Percentiles rank a stretch among this genome's conserved stretches.
Conservation (phyloP, 108 stramenopile genomes). For the Cylindrotheca fusiformis region DNA sequence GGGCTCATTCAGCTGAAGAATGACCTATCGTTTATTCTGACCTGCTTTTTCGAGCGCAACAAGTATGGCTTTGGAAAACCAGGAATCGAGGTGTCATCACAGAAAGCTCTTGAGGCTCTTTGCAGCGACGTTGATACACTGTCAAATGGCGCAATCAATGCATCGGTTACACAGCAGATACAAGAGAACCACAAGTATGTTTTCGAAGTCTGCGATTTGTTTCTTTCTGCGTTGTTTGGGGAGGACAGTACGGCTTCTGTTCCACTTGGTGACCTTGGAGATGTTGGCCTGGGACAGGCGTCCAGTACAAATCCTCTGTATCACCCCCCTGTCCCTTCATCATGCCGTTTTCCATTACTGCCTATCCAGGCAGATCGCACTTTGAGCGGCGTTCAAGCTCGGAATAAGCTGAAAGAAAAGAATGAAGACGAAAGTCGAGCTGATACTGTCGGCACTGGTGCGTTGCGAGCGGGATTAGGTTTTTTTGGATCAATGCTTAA, state of each 20-base stretch:
- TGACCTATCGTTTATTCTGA: slow-evolving; percentile 31
- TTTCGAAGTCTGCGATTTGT: slow-evolving; percentile 63
- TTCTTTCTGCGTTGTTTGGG: slow-evolving; percentile 72
- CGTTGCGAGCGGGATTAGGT: slow-evolving; percentile 64
- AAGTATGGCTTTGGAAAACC: slow-evolving; percentile 21
- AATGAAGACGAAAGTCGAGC: slow-evolving; percentile 25
- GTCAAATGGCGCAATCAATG: slow-evolving; percentile 12
- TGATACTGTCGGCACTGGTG: slow-evolving; percentile 51
- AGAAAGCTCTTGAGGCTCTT: slow-evolving; percentile 11
- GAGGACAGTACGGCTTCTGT: slow-evolving; percentile 32
- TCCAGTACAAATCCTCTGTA: slow-evolving; percentile 35
- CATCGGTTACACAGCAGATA: slow-evolving; percentile 18
- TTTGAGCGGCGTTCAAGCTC: slow-evolving; percentile 72
- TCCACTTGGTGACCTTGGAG: slow-evolving; percentile 17
- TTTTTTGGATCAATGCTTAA: slow-evolving; percentile 83
- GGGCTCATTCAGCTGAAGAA: slow-evolving; percentile 57
- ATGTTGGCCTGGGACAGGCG: not conserved
- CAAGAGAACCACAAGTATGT: slow-evolving; percentile 56
- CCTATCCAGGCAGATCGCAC: slow-evolving; percentile 86
- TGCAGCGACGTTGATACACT: slow-evolving; percentile 17
- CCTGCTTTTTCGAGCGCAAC: slow-evolving; percentile 27
- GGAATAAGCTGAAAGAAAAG: slow-evolving; percentile 62
- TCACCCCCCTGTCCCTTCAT: slow-evolving; percentile 71
- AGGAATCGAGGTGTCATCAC: not conserved
- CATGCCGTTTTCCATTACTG: slow-evolving; percentile 71